phyloP scores from a whole-genome alignment of 2,329 filamentous ascomycete genomes.

The Penicillium sp. region DNA sequence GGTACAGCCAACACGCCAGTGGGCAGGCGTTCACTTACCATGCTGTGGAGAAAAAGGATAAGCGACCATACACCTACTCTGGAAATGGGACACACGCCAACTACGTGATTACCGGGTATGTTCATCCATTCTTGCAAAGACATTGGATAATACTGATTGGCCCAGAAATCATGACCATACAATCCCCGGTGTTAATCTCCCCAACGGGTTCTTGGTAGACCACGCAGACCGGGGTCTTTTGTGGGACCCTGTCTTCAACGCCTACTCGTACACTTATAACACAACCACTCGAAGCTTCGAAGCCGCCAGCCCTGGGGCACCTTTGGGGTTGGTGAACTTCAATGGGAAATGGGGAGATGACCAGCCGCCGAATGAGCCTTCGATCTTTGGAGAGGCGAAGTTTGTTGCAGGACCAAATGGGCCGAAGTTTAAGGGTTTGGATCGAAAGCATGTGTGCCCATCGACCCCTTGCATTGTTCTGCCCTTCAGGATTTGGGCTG shows the following conservation, averaged over 20 bases:
- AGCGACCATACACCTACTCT: slow-evolving; percentile 61
- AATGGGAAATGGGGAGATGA: slow-evolving; percentile 66
- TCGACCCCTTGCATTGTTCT: slow-evolving; percentile 52
- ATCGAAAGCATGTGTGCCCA: slow-evolving; percentile 61
- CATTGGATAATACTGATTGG: background rate
- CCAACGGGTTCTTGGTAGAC: slow-evolving; percentile 57
- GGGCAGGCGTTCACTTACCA: slow-evolving; percentile 67
- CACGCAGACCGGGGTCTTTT: slow-evolving; percentile 58
- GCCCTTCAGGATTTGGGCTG: slow-evolving; percentile 36
- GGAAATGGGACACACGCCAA: slow-evolving; percentile 67
- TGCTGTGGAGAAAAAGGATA: slow-evolving; percentile 57
- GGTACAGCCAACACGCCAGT: slow-evolving; percentile 66
- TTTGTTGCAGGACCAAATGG: slow-evolving; percentile 65
- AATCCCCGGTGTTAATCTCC: slow-evolving; percentile 64
- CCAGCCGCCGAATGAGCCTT: slow-evolving; percentile 57
- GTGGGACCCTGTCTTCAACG: slow-evolving; percentile 64
- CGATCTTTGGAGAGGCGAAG: slow-evolving; percentile 59
- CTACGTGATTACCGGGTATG: slow-evolving; percentile 60
- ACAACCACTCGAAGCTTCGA: slow-evolving; percentile 47
- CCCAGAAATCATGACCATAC: slow-evolving; percentile 63
- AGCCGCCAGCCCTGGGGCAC: slow-evolving; percentile 51
- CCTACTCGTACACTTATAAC: slow-evolving; percentile 62
- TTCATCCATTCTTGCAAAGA: background rate
- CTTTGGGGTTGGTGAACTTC: slow-evolving; percentile 61
- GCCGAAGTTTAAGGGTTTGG: slow-evolving; percentile 62